Evolutionary conservation across 2,329 filamentous ascomycete species (phyloP), one percentile per base, ranked within the genome.

Genomic region (Colletotrichum sublineola): DNA sequence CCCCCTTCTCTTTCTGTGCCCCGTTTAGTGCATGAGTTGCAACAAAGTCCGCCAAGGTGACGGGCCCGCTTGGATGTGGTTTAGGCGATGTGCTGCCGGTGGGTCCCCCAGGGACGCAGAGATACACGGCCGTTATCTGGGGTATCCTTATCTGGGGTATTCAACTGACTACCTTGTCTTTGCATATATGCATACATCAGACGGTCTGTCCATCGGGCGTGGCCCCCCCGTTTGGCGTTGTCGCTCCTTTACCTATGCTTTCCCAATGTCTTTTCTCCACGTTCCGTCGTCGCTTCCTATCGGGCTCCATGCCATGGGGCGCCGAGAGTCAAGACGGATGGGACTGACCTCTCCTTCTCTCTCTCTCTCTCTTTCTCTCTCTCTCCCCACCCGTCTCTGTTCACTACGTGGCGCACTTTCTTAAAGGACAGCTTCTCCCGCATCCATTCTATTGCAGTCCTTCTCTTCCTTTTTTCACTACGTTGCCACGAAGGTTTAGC

Each of bases 21-120:
- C 66, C 66, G 61, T 69, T n/a, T 48, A 73, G 70, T 69, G 70
- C 70, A 73, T 72, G 66, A 69, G 40, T 46, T 40, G 69, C 44
- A n/a, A 36, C 38, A 11, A 42, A 31, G 38, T 60, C 66, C 53
- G 63, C 66, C 53, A 46, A 60, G 36, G 24, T 24, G 24, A 24
- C 24, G 24, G 24, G 24, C 24, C 24, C 24, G 24, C 36, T 40
- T 29, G 46, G 29, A 61, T 53, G 65, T 58, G 42, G 57, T 33
- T 24, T 24, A 24, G 24, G 24, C 24, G 24, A 24, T 24, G 24
- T 24, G 24, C 24, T 24, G 24, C 24, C 24, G 68, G 56, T 62
- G 46, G 63, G 55, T 44, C 44, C 20, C 42, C 6, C 8, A 42
- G n/a, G 24, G 61, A n/a, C 11, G 60, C 44, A 46, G 24, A 52